Evolutionary conservation across 495 filamentous ascomycete genomes (phyloP).

Genomic region (Hypoxylon subgilvum): DNA sequence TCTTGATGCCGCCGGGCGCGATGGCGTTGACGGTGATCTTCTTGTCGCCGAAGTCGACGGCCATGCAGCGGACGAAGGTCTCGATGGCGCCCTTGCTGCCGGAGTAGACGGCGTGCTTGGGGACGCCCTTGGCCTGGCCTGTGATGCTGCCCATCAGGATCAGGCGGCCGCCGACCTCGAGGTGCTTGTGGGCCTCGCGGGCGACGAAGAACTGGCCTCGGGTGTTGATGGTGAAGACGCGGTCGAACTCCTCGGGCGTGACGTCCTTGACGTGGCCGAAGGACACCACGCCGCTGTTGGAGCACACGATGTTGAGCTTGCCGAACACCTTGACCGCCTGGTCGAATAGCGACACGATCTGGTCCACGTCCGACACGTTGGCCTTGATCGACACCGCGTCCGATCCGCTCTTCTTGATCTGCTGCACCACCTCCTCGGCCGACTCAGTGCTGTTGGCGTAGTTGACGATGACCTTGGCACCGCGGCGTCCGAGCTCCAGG

Average conservation of each 20-base stretch:
- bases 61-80: conserved; percentile 76
- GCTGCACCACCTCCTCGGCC: conserved; percentile 68
- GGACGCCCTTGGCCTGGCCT: conserved; percentile 63
- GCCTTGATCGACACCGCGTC: conserved; percentile 75
- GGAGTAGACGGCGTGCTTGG: conserved; percentile 76
- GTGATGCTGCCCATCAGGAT: conserved; percentile 66
- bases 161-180: conserved; percentile 69
- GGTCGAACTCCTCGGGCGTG: conserved; percentile 76
- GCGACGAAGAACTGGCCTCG: conserved; percentile 85
- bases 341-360: conserved; percentile 60
- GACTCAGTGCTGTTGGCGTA: conserved; percentile 68
- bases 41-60: conserved; percentile 72
- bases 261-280: conserved; percentile 71
- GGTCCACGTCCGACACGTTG: conserved; percentile 69
- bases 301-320: conserved; percentile 76
- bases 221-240: conserved; percentile 77
- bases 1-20: conserved; percentile 78
- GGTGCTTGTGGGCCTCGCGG: conserved; percentile 73
- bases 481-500: conserved; percentile 74
- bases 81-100: conserved; percentile 79
- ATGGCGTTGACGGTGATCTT: conserved; percentile 79
- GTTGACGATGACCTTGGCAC: conserved; percentile 77
- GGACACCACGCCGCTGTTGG: conserved; percentile 69
- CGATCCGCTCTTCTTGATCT: conserved; percentile 55
- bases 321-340: conserved; percentile 71